Conservation (phyloP, 2,329 filamentous ascomycete species). For the Phialophora verrucosa region DNA sequence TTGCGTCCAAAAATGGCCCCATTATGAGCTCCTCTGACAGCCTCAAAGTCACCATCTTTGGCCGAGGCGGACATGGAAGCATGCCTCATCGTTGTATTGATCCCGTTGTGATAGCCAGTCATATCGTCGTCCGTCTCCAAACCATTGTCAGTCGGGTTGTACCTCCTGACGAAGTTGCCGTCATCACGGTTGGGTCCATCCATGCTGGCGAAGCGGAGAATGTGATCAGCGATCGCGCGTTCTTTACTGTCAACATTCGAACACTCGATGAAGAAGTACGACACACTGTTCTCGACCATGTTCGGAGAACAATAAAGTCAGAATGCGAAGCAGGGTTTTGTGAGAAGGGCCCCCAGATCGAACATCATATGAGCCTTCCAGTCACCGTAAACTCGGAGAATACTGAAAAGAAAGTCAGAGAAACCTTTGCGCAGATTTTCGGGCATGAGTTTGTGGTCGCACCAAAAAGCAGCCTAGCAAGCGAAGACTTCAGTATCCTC, state of each 20-base stretch:
- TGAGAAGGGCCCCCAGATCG: conserved; percentile 55
- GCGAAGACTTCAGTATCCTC: conserved; percentile 65
- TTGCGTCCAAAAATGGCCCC: conserved; percentile 46
- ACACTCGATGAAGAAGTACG: conserved; percentile 54
- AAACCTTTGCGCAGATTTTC: conserved; percentile 56
- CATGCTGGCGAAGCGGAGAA: conserved; percentile 66
- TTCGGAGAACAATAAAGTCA: conserved; percentile 61
- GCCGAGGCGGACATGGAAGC: conserved; percentile 63
- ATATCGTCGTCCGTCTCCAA: conserved; percentile 63
- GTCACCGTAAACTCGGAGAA: conserved; percentile 58
- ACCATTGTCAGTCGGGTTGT: conserved; percentile 62
- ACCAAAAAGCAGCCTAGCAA: conserved; percentile 36
- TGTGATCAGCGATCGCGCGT: conserved; percentile 61
- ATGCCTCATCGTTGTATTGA: conserved; percentile 63
- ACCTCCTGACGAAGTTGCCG: conserved; percentile 59
- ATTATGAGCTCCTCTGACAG: conserved; percentile 53
- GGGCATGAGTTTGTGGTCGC: conserved; percentile 38
- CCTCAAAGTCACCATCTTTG: conserved; percentile 60
- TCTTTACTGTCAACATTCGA: conserved; percentile 61
- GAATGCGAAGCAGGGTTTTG: conserved; percentile 60
- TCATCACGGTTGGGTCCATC: conserved; percentile 63
- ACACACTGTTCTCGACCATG: conserved; percentile 52
- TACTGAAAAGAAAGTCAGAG: conserved; percentile 51
- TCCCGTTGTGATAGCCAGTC: conserved; percentile 62
- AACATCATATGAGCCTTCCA: conserved; percentile 57